phyloP scores from a whole-genome alignment of 352 stramenopile species.

The Phytophthora sojae region DNA sequence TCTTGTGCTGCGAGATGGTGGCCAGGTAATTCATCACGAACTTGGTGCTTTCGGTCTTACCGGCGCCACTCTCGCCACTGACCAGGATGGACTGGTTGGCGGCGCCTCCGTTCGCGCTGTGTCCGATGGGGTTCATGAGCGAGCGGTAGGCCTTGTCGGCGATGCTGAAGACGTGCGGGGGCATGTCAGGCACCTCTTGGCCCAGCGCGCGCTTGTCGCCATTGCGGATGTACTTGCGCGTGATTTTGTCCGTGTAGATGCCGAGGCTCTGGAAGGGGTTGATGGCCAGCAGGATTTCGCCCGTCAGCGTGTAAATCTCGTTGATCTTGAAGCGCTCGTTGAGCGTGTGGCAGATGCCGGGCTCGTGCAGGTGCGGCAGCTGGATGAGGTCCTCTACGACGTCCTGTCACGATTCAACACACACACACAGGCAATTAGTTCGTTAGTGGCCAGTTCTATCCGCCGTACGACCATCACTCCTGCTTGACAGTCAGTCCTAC shows the following conservation, averaged over 20 bases:
- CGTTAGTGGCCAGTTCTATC: slow-evolving; percentile 5
- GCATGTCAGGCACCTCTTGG: slow-evolving; percentile 76
- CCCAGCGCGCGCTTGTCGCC: slow-evolving; percentile 77
- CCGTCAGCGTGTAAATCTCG: slow-evolving; percentile 94
- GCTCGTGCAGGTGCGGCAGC: slow-evolving; percentile 94
- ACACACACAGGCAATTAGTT: neutral
- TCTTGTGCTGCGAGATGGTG: slow-evolving; percentile 82
- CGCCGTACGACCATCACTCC: slow-evolving; percentile 16
- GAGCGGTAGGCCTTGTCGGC: slow-evolving; percentile 90
- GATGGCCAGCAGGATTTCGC: slow-evolving; percentile 87
- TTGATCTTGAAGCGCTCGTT: slow-evolving; percentile 93
- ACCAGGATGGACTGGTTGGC: slow-evolving; percentile 94
- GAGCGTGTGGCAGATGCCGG: slow-evolving; percentile 94
- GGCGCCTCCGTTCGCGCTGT: slow-evolving; percentile 33
- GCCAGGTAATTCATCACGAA: slow-evolving; percentile 96
- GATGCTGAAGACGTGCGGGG: slow-evolving; percentile 93
- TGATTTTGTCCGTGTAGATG: slow-evolving; percentile 89
- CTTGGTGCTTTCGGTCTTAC: slow-evolving; percentile 98
- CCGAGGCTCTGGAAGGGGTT: slow-evolving; percentile 91
- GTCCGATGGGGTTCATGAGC: slow-evolving; percentile 68
- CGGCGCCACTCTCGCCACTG: slow-evolving; percentile 92
- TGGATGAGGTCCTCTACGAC: slow-evolving; percentile 94
- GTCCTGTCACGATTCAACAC: slow-evolving; percentile 47
- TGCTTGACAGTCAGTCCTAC: slow-evolving; percentile 5
- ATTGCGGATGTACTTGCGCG: slow-evolving; percentile 88